Evolutionary conservation across 331 rosid genomes (phyloP).

Genomic region (Acacia pycnantha): DNA sequence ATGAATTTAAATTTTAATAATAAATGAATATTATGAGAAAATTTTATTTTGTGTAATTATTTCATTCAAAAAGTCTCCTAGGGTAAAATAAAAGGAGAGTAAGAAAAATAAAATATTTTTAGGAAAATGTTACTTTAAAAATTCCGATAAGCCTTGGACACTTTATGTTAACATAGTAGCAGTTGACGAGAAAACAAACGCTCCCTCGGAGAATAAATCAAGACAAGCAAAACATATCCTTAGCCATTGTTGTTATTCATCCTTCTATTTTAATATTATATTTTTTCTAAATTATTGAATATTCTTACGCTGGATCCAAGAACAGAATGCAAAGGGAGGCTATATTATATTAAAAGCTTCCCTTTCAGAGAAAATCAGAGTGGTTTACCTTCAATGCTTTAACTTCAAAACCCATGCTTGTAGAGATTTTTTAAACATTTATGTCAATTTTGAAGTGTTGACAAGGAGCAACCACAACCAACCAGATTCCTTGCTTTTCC

Average conservation of each 20-base stretch:
- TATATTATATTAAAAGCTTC: background rate
- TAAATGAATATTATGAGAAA: background rate
- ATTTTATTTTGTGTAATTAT: background rate
- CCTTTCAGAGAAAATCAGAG: background rate
- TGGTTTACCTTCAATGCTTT: background rate
- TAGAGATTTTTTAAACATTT: background rate
- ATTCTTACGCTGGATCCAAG: background rate
- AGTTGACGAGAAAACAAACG: background rate
- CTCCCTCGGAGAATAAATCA: background rate
- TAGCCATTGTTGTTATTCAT: background rate
- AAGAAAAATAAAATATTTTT: background rate
- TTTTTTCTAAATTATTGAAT: background rate
- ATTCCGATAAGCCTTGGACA: background rate
- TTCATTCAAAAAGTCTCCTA: background rate
- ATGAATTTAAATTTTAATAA: background rate
- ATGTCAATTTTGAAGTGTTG: background rate
- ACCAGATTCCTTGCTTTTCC: background rate
- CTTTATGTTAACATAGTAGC: too few species aligned
- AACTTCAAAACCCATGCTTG: background rate
- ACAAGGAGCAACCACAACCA: background rate
- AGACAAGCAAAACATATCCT: background rate
- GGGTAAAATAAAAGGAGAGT: background rate
- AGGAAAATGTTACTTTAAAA: background rate
- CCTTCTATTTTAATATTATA: background rate
- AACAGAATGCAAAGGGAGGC: background rate